Conservation (phyloP, 306 rosid genomes). For the Crotalaria pallida region DNA sequence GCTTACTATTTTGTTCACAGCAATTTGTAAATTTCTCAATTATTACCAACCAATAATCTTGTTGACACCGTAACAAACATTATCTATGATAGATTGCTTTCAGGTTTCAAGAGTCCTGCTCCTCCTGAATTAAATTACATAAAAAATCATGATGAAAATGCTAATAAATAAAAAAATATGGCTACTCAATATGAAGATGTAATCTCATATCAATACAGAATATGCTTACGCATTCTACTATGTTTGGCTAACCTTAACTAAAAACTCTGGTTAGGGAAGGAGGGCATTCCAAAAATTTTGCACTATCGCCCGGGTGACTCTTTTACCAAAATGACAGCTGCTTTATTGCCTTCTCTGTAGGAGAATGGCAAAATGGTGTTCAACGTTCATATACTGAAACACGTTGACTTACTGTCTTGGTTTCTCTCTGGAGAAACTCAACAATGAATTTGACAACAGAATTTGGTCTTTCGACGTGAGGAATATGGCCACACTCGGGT, state of each 20-base stretch:
- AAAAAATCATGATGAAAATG: not conserved
- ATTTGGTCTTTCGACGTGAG: constrained; percentile 67
- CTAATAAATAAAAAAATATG: not conserved
- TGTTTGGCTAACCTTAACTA: not conserved
- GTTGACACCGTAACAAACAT: not conserved
- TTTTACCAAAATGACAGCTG: not conserved
- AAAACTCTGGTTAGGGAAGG: not conserved
- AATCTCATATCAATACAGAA: not conserved
- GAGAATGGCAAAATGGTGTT: not conserved
- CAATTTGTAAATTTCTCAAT: not conserved
- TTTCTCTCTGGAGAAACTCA: constrained; percentile 46
- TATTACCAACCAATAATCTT: not conserved
- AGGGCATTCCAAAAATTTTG: not conserved
- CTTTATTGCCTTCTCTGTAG: not conserved
- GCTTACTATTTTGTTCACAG: not conserved
- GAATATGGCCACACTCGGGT: constrained; percentile 67
- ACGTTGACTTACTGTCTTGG: constrained; percentile 23
- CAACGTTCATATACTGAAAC: constrained; percentile 17
- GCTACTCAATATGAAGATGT: no score
- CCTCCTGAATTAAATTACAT: not conserved
- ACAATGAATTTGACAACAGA: constrained; percentile 39
- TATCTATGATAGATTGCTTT: not conserved
- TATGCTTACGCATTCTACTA: not conserved
- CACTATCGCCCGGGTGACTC: not conserved
- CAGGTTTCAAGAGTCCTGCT: not conserved